Base-by-base conservation (phyloP, 495 filamentous ascomycete species). In the Penicillium robsamsonii region DNA sequence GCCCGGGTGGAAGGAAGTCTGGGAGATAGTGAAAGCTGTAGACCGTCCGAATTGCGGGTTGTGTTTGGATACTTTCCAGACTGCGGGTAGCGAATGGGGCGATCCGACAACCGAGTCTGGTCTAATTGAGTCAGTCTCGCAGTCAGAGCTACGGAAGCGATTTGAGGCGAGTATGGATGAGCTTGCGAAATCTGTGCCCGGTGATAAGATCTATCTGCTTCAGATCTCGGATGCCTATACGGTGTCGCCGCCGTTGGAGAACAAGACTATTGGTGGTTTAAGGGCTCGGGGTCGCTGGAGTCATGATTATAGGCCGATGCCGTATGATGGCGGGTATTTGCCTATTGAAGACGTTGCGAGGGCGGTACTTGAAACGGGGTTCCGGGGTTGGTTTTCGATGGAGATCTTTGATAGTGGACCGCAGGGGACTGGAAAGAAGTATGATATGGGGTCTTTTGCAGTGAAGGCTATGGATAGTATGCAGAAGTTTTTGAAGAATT, bases 41-140 rank as follows among this genome's bases (percentile, higher is more conserved):
- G 72, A 88, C 61, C 66, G 84, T 4, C 75, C 74, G 0, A 93
- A 93, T 61, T 70, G 91, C 29, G 88, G 90, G 0, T 70, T 92
- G 3, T 92, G 89, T 64, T 79, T 95, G 13, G 89, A 95, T 67
- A 93, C 89, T 0, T 92, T 93, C 73, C 89, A 93, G 65, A 87
- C 82, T 5, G 86, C 81, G 0, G 89, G 88, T 1, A 80, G 83
- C 31, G 89, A 95, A 70, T 92, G 80, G 81, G 88, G 74, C 0
- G 88, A 93, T 69, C 90, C 90, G 0, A 88, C 83, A 0, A 88
- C 85, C 0, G 22, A 61, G 1, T 85, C 84, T 0, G 88, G 89
- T 0, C 60, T 83, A n/a, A 72, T 85, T 4, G 79, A 84, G 44
- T 46, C 61, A 9, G 35, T 68, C 0, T 57, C 72, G 15, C 45